A percentile compares a stretch with the other conserved stretches of the same genome.
phyloP scores from a whole-genome alignment of 192 early-diverging fungal genomes.

The Phlyctochytrium arcticum region DNA sequence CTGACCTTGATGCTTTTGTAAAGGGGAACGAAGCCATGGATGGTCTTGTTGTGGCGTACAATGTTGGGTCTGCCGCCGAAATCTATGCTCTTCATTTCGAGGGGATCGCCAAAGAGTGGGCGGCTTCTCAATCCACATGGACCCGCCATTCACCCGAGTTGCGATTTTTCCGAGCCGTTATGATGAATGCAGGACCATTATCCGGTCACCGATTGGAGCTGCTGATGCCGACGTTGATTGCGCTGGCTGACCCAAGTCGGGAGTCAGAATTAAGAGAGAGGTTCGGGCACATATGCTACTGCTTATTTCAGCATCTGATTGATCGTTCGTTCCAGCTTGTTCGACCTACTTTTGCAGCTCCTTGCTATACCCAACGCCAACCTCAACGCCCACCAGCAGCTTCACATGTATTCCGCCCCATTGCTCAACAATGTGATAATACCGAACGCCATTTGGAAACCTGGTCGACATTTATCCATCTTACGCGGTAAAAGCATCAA shows the following conservation, averaged over 20 bases:
- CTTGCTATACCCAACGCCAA: slow-evolving; percentile 10
- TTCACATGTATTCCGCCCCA: slow-evolving; percentile 16
- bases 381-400: slow-evolving; percentile 25
- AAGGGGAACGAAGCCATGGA: too few relatives aligned
- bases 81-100: slow-evolving; percentile 28
- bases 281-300: slow-evolving; percentile 6
- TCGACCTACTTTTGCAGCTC: slow-evolving; percentile 29
- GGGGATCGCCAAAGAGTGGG: background rate
- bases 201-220: slow-evolving; percentile 35
- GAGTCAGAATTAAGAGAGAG: slow-evolving; percentile 46
- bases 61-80: too few relatives aligned
- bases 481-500: slow-evolving; percentile 28
- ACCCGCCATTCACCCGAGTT: slow-evolving; percentile 42
- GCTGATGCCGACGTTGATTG: slow-evolving; percentile 33
- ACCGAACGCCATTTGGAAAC: slow-evolving; percentile 37
- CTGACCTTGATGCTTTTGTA: too few relatives aligned
- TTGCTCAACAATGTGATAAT: slow-evolving; percentile 35
- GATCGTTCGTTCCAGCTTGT: slow-evolving; percentile 13
- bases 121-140: slow-evolving; percentile 23
- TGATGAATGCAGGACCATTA: slow-evolving; percentile 20
- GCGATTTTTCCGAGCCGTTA: slow-evolving; percentile 29
- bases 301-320: background rate
- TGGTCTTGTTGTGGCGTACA: too few relatives aligned
- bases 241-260: slow-evolving; percentile 14
- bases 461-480: slow-evolving; percentile 34